A percentile compares a stretch with the other conserved stretches of the same genome.
Conservation (phyloP, 169 alveolate genomes). For the Neospora caninum region DNA sequence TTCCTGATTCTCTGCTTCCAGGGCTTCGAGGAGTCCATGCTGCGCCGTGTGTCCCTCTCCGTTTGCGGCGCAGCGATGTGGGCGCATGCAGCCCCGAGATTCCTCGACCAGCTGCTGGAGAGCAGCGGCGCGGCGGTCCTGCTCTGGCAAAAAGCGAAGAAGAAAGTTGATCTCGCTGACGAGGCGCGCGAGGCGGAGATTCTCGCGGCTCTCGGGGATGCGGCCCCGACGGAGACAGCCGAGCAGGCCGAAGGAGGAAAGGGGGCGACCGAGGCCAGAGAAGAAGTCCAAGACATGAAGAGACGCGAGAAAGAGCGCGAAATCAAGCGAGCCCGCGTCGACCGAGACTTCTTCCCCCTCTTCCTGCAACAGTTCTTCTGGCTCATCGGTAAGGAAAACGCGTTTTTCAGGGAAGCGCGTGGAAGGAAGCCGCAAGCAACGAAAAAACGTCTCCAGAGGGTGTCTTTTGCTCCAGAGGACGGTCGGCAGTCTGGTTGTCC, state of each 20-base stretch:
- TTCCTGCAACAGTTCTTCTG: constrained; percentile 33
- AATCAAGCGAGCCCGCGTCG: background rate
- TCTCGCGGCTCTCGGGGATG: background rate
- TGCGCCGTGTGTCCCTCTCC: constrained; percentile 54
- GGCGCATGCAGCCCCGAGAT: constrained; percentile 18
- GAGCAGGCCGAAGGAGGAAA: background rate
- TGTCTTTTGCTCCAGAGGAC: too few relatives aligned
- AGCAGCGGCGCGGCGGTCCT: constrained; percentile 33
- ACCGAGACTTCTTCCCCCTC: constrained; percentile 23
- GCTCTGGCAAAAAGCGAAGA: constrained; percentile 44
- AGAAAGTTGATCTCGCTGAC: background rate
- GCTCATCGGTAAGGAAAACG: background rate
- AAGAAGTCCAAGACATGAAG: background rate
- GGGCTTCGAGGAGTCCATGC: constrained; percentile 36
- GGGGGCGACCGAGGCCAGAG: background rate
- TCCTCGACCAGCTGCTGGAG: constrained; percentile 35
- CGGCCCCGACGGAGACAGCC: background rate
- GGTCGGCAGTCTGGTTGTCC: too few relatives aligned
- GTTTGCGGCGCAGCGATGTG: constrained; percentile 56
- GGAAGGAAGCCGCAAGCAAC: background rate
- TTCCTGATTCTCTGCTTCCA: constrained; percentile 57
- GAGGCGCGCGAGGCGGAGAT: background rate
- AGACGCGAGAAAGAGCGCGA: background rate
- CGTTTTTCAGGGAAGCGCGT: background rate
- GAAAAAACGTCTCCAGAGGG: too few relatives aligned